Conservation (phyloP, 163 green algal genomes). For the Chlorella variabilis region DNA sequence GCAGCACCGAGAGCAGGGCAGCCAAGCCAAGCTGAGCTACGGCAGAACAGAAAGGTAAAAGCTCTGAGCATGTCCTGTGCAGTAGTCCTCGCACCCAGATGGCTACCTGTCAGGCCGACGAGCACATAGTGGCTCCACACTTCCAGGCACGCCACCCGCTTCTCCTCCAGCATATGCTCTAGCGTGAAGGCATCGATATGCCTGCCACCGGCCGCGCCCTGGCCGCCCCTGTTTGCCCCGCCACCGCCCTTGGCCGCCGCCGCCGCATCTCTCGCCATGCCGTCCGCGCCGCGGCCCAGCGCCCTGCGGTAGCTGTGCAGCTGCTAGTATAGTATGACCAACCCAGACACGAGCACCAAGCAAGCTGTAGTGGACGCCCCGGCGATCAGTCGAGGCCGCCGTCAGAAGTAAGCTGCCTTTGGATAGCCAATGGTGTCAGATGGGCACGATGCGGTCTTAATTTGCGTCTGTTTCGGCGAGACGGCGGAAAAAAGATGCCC, state of each 20-base stretch:
- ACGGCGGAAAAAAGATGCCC: too few species aligned
- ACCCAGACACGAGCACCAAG: too few species aligned
- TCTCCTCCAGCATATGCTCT: slow-evolving; percentile 4
- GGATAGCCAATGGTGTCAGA: too few species aligned
- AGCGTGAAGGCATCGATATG: slow-evolving; percentile 16
- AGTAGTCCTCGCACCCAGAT: slow-evolving; percentile 12
- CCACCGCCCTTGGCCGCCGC: neutral
- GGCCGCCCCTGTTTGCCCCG: neutral
- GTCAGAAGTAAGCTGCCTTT: too few species aligned
- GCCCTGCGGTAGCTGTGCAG: neutral
- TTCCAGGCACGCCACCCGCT: slow-evolving; percentile 10
- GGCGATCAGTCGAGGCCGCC: too few species aligned
- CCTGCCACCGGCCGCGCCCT: neutral
- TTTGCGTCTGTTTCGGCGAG: too few species aligned
- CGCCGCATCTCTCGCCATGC: too few species aligned
- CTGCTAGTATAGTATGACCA: too few species aligned
- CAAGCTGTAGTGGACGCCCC: too few species aligned
- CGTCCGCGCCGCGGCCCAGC: neutral
- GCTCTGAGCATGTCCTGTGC: neutral
- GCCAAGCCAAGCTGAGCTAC: too few species aligned
- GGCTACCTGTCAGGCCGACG: slow-evolving; percentile 25
- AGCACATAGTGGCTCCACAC: slow-evolving; percentile 15
- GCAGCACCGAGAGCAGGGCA: neutral
- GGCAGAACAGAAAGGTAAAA: too few species aligned
- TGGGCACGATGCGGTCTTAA: too few species aligned